phyloP scores from a whole-genome alignment of 108 stramenopile species.

The Skeletonema marinoi region DNA sequence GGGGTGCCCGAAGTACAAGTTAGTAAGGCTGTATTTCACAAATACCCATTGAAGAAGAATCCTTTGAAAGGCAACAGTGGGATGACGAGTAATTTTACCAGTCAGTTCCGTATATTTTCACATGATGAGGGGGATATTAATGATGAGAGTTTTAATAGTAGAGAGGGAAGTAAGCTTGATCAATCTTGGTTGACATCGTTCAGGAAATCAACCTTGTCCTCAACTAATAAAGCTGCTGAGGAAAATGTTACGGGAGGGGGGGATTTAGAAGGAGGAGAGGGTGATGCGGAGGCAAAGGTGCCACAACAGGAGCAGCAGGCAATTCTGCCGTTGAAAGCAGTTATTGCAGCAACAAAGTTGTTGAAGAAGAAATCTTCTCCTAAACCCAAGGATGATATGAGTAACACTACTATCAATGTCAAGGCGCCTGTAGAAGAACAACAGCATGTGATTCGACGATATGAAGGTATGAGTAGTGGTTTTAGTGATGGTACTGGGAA shows the following conservation, averaged over 20 bases:
- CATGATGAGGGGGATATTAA: too few species aligned
- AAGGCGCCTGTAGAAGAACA: neutral
- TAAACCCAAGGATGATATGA: neutral
- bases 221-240: too few species aligned
- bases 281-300: too few species aligned
- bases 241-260: too few species aligned
- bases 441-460: neutral
- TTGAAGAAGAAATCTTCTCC: neutral
- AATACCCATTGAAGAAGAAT: neutral
- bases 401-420: neutral
- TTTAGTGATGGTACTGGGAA: neutral
- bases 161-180: too few species aligned
- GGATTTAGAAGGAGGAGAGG: too few species aligned
- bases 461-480: neutral
- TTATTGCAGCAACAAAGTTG: neutral
- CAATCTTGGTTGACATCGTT: too few species aligned
- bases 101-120: too few species aligned
- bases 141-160: too few species aligned
- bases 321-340: neutral
- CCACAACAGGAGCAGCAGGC: neutral
- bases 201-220: too few species aligned
- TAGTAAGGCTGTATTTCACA: neutral
- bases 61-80: neutral
- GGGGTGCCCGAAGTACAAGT: slow-evolving; percentile 36
- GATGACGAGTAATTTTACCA: too few species aligned